Percentiles rank a stretch among this genome's conserved stretches.
These are phyloP conservation scores for Paramecium biaurelia DNA, from an alignment of 73 alveolate genomes.

Conservation along the genomic window DNA sequence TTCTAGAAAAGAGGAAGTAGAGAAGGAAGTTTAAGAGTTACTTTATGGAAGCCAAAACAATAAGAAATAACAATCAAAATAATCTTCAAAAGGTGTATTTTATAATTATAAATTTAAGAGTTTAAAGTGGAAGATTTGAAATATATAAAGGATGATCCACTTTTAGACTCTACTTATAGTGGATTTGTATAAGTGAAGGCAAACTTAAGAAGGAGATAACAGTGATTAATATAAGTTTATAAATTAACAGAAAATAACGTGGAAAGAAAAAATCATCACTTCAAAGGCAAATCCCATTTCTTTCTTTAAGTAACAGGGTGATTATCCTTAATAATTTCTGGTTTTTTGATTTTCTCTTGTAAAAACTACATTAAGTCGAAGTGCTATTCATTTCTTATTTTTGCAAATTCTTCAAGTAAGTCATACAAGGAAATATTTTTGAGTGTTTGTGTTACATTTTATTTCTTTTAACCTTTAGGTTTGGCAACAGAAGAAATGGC, in stretches of 20 bases:
- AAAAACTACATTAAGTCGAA: neutral
- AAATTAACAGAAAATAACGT: neutral
- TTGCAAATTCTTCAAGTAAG: neutral
- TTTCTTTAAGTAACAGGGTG: neutral
- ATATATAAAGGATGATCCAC: slow-evolving; percentile 43
- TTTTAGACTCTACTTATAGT: neutral
- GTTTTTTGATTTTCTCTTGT: neutral
- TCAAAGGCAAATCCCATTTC: slow-evolving; percentile 38
- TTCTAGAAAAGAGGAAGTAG: slow-evolving; percentile 33
- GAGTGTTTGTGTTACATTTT: neutral
- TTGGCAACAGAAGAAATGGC: neutral
- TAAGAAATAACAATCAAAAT: neutral
- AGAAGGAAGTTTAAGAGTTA: neutral
- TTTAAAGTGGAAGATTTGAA: slow-evolving; percentile 44
- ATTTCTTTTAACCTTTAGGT: neutral
- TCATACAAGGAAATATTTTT: slow-evolving; percentile 16
- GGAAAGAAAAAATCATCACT: neutral
- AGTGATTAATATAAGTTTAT: neutral
- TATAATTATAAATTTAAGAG: neutral
- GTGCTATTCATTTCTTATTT: neutral
- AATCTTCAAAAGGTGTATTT: neutral
- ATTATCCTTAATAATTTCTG: neutral
- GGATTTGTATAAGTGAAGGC: slow-evolving; percentile 3
- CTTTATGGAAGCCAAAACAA: neutral
- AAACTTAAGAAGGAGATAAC: slow-evolving; percentile 20